Evolutionary conservation across 306 rosid species (phyloP).

Genomic region (Cyamopsis tetragonoloba): DNA sequence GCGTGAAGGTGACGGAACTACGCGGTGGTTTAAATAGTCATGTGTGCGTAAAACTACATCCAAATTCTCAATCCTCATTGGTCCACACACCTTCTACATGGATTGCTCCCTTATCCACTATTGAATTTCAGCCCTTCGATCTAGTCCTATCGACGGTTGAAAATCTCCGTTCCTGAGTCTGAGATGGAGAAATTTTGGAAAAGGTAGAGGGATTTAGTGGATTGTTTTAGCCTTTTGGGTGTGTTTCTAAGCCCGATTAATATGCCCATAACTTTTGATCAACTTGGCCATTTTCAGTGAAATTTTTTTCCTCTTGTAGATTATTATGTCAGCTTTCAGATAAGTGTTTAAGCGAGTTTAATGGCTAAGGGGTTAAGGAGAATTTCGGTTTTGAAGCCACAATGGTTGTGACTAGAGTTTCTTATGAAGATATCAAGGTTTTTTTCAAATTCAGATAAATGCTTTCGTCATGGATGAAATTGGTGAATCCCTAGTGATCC

Average conservation of each 20-base stretch:
- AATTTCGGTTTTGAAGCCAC: no score
- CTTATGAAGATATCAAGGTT: conserved; percentile 43
- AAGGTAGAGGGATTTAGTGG: neutral
- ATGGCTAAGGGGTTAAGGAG: conserved; percentile 15
- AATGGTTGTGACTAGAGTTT: conserved; percentile 70
- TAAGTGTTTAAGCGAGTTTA: neutral
- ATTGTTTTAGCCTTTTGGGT: conserved; percentile 38
- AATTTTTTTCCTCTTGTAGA: conserved; percentile 30
- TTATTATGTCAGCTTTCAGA: conserved; percentile 55
- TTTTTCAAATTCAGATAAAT: conserved; percentile 33
- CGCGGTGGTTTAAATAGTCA: conserved; percentile 59
- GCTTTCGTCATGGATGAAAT: neutral
- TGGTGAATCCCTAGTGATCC: neutral
- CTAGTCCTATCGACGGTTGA: conserved; percentile 41
- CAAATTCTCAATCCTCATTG: conserved; percentile 44
- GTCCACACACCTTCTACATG: conserved; percentile 36
- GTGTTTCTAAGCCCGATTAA: conserved; percentile 68
- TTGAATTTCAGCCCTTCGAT: conserved; percentile 64
- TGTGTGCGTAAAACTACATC: conserved; percentile 30
- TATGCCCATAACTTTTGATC: conserved; percentile 28
- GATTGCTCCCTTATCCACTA: conserved; percentile 37
- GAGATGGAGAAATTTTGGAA: conserved; percentile 3
- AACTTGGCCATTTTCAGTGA: neutral
- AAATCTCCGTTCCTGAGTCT: conserved; percentile 3
- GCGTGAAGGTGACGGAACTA: conserved; percentile 49